These are phyloP conservation scores for Chlamydomonas sp. DNA, from an alignment of 139 green algal species.

Conservation along the genomic window DNA sequence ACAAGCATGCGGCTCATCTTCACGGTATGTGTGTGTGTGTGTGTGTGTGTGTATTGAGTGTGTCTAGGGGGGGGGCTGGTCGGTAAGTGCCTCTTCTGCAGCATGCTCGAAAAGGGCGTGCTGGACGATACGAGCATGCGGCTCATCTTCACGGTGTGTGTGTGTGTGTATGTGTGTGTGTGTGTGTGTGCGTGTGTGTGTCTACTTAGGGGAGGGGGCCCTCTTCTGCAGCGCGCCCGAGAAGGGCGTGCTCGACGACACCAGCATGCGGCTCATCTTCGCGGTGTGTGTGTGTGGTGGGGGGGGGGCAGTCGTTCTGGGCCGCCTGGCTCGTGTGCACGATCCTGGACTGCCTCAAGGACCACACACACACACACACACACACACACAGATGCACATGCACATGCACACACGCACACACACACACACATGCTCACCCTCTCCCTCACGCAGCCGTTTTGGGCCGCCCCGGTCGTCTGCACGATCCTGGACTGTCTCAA, in stretches of 20 bases:
- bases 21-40: not conserved
- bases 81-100: not conserved
- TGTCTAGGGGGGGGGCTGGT: too few relatives aligned
- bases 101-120: not conserved
- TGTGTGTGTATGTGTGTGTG: not conserved
- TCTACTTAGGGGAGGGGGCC: too few relatives aligned
- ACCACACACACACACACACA: too few relatives aligned
- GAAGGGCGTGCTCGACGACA: not conserved
- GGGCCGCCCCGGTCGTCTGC: not conserved
- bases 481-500: too few relatives aligned
- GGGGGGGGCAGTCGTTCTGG: not conserved
- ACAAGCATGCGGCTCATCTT: constrained; percentile 8
- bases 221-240: not conserved
- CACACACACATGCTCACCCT: constrained; percentile 6
- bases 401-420: constrained; percentile 7
- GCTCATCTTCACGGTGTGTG: constrained; percentile 1
- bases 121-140: not conserved
- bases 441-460: not conserved
- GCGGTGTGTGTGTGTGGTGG: not conserved
- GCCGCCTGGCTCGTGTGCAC: not conserved
- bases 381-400: constrained; percentile 3
- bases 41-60: too few relatives aligned
- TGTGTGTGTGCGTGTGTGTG: too few relatives aligned
- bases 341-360: too few relatives aligned
- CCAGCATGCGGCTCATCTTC: constrained; percentile 5